A percentile compares a stretch with the other conserved stretches of the same genome.
These are phyloP conservation scores for Phialocephala subalpina DNA, from an alignment of 2,329 filamentous ascomycete species.

Conservation along the genomic window DNA sequence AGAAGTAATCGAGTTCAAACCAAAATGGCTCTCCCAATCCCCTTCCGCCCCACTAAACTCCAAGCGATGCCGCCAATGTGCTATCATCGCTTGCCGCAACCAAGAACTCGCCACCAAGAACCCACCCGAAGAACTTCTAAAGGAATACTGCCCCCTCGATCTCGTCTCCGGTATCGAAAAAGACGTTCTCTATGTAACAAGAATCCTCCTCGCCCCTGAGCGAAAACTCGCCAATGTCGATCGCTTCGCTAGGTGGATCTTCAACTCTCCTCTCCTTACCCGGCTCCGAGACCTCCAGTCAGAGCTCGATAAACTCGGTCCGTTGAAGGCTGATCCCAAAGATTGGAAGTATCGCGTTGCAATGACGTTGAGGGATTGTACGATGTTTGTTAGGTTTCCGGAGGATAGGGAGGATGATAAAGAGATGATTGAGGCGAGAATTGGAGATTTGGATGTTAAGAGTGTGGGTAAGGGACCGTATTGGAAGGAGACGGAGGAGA, in stretches of 20 bases:
- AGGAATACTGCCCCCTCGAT: conserved; percentile 69
- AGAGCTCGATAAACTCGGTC: conserved; percentile 41
- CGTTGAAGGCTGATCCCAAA: conserved; percentile 42
- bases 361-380: conserved; percentile 85
- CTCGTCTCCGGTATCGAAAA: conserved; percentile 61
- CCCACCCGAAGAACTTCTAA: conserved; percentile 19
- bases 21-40: conserved; percentile 84
- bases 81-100: conserved; percentile 47
- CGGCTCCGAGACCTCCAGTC: conserved; percentile 53
- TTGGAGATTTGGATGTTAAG: conserved; percentile 84
- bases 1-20: conserved; percentile 76
- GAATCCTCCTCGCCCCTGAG: conserved; percentile 37
- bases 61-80: conserved; percentile 78
- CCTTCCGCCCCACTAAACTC: conserved; percentile 71
- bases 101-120: conserved; percentile 29
- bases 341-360: conserved; percentile 67
- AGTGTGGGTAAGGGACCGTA: conserved; percentile 71
- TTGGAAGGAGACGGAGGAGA: conserved; percentile 71
- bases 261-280: conserved; percentile 35
- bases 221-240: not conserved
- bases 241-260: conserved; percentile 48
- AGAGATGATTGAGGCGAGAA: conserved; percentile 58
- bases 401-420: conserved; percentile 34
- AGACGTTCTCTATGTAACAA: conserved; percentile 48
- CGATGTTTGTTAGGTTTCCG: conserved; percentile 71